Evolutionary conservation across 1,284 basidiomycete genomes (phyloP), one percentile per base, ranked within the genome.

Genomic region (Pholiota adiposa): DNA sequence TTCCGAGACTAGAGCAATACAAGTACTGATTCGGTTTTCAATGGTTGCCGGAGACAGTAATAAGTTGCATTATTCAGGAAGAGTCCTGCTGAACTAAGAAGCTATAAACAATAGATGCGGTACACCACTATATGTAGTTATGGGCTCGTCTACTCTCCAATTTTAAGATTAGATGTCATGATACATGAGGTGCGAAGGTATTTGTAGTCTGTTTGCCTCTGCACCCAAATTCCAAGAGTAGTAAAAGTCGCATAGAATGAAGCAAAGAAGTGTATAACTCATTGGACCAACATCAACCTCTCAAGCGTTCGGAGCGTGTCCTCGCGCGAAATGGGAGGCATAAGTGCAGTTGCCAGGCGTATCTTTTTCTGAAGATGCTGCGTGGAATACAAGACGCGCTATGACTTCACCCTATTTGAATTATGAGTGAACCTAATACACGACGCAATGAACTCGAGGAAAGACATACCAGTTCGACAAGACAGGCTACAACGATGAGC

Each of bases 401-500:
- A 92, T 71, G 18, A 96, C 89, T 72, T 96, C 94, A 29, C 94
- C 93, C 90, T 87, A 33, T 34, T 52, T 1, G 43, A 53, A 25
- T 58, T 48, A 38, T 19, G n/a, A 31, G 51, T n/a, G n/a, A n/a
- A n/a, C n/a, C n/a, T n/a, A n/a, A n/a, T n/a, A n/a, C n/a, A n/a
- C n/a, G n/a, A n/a, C n/a, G n/a, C n/a, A n/a, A n/a, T n/a, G n/a
- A n/a, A n/a, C n/a, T n/a, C n/a, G n/a, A n/a, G 21, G 25, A 29
- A 23, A 3, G 41, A 75, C 82, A 38, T 67, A 89, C 92, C 68
- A 86, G 69, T 74, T 94, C 93, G 4, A 95, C 94, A 18, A 96
- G 73, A 72, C 92, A 91, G 4, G 94, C 95, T 0, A 90, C 88
- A 19, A 96, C 88, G 69, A 97, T 97, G 40, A 98, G 80, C 87